These are phyloP conservation scores for Colletotrichum orchidophilum DNA, from an alignment of 2,329 filamentous ascomycete genomes.

Conservation along the genomic window DNA sequence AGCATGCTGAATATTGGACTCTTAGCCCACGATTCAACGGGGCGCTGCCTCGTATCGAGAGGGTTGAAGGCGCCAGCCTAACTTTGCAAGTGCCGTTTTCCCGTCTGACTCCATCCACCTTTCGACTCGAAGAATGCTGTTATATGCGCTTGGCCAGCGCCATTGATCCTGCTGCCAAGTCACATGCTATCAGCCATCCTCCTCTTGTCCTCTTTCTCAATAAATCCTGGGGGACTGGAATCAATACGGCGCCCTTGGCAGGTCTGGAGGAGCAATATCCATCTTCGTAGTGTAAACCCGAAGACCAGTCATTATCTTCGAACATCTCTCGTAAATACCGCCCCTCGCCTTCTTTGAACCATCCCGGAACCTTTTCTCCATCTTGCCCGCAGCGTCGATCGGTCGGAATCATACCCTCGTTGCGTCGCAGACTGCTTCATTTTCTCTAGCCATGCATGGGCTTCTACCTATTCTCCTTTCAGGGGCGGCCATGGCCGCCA, in stretches of 20 bases:
- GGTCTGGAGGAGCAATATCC: background rate
- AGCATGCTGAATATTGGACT: conserved; percentile 3
- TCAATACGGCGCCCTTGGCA: conserved; percentile 18
- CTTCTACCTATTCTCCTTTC: conserved; percentile 27
- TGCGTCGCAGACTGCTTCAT: conserved; percentile 8
- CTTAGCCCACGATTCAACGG: background rate
- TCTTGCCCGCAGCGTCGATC: conserved; percentile 25
- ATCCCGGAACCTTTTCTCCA: background rate
- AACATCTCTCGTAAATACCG: conserved; percentile 27
- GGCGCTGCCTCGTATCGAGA: conserved; percentile 23
- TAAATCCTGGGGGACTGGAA: background rate
- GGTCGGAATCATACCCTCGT: conserved; percentile 25
- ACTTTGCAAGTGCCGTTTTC: conserved; percentile 9
- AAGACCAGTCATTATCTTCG: background rate
- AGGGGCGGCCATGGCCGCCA: conserved; percentile 29
- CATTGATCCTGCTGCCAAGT: conserved; percentile 23
- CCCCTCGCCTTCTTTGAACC: conserved; percentile 2
- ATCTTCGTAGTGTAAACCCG: background rate
- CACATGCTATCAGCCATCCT: background rate
- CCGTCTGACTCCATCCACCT: conserved; percentile 8
- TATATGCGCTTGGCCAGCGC: conserved; percentile 23
- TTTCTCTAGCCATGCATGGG: conserved; percentile 24
- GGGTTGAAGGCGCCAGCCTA: background rate
- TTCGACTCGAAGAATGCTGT: background rate
- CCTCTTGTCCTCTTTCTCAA: background rate